Percentiles rank a stretch among this genome's conserved stretches.
Evolutionary conservation across 73 alveolate genomes (phyloP).

Genomic region (Symbiodinium natans): DNA sequence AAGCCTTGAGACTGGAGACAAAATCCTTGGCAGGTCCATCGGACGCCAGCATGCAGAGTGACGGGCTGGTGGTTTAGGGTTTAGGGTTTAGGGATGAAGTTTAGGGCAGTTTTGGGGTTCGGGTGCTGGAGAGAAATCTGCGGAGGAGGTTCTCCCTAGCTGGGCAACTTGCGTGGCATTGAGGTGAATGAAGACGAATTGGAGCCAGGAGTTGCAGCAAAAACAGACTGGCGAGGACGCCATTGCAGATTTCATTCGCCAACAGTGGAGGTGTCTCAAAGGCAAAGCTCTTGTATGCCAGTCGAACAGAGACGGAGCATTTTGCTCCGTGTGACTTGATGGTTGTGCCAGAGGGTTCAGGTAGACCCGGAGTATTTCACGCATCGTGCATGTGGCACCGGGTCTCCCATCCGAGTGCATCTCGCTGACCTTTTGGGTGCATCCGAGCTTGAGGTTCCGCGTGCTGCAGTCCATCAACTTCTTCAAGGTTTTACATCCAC

Average conservation of each 20-base stretch:
- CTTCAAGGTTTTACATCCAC: conserved; percentile 67
- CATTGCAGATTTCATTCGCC: conserved; percentile 58
- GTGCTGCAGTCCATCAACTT: conserved; percentile 68
- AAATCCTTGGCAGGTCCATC: conserved; percentile 46
- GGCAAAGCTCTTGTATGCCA: conserved; percentile 20
- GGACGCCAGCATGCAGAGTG: conserved; percentile 50
- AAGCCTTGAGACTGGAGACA: conserved; percentile 25
- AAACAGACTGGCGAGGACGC: conserved; percentile 59
- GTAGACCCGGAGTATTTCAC: conserved; percentile 75
- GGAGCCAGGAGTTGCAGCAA: conserved; percentile 39
- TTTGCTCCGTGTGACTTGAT: conserved; percentile 64
- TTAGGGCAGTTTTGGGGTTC: neutral
- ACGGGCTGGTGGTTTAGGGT: neutral
- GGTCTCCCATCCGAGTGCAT: conserved; percentile 70
- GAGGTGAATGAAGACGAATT: conserved; percentile 60
- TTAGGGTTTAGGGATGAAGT: neutral
- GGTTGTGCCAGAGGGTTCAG: conserved; percentile 71
- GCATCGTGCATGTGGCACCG: conserved; percentile 66
- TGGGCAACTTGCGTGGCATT: conserved; percentile 49
- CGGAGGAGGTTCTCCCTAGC: neutral
- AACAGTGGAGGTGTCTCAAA: conserved; percentile 64
- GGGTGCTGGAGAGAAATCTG: conserved; percentile 33
- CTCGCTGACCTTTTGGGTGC: conserved; percentile 55
- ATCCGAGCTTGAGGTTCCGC: conserved; percentile 44
- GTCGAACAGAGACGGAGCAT: conserved; percentile 26